Conservation (phyloP, 805 yeast genomes). For the Spathaspora sp. region DNA sequence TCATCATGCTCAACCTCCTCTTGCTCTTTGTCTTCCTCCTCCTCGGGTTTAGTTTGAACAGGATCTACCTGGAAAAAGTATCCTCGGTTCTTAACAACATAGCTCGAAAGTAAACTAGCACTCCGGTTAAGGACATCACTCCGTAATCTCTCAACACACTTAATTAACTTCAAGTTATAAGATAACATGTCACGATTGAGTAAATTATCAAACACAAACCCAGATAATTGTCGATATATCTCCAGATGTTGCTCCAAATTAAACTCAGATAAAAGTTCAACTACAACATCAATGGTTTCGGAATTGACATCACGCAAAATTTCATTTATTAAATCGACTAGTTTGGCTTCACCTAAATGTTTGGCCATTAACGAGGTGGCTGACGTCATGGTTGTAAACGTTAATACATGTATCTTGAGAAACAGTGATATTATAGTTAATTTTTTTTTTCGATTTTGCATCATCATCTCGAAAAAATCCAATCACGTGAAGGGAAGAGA, state of each 20-base stretch:
- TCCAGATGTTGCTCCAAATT: slow-evolving; percentile 7
- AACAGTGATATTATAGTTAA: background rate
- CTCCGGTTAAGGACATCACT: slow-evolving; percentile 6
- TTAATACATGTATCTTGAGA: too few relatives aligned
- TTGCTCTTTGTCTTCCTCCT: background rate
- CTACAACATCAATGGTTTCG: slow-evolving; percentile 17
- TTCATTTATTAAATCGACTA: slow-evolving; percentile 17
- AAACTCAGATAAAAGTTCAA: slow-evolving; percentile 23
- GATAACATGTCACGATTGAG: background rate
- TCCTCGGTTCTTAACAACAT: background rate
- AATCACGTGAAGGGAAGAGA: too few relatives aligned
- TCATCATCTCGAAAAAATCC: background rate
- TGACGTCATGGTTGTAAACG: background rate
- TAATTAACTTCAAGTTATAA: slow-evolving; percentile 12
- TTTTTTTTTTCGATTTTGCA: background rate
- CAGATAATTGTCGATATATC: slow-evolving; percentile 5
- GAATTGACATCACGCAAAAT: slow-evolving; percentile 15
- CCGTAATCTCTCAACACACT: slow-evolving; percentile 14
- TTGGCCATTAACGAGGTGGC: slow-evolving; percentile 20
- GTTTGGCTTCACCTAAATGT: slow-evolving; percentile 18
- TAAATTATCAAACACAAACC: background rate
- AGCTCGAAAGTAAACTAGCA: background rate
- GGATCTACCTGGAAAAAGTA: slow-evolving; percentile 1
- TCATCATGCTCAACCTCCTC: slow-evolving; percentile 7
- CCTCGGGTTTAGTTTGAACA: background rate